phyloP scores from a whole-genome alignment of 2,329 filamentous ascomycete species.

The Exserohilum turcica region DNA sequence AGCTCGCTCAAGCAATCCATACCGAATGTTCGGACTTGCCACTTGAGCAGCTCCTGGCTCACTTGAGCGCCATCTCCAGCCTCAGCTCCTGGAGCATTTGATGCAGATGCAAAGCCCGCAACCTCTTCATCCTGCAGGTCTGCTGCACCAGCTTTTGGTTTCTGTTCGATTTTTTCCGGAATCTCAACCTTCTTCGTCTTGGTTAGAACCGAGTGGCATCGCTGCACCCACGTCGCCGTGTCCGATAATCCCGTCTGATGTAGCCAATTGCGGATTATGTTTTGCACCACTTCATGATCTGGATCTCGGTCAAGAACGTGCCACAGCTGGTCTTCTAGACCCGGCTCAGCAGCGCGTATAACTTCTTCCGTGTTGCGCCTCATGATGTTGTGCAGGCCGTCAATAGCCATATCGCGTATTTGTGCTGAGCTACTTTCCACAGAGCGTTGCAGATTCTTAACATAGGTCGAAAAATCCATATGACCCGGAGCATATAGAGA shows the following conservation, averaged over 20 bases:
- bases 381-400: slow-evolving; percentile 93
- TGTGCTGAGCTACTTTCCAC: slow-evolving; percentile 71
- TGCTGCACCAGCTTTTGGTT: slow-evolving; percentile 60
- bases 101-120: slow-evolving; percentile 86
- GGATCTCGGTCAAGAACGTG: slow-evolving; percentile 80
- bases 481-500: slow-evolving; percentile 89
- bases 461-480: slow-evolving; percentile 82
- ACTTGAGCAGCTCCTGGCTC: slow-evolving; percentile 84
- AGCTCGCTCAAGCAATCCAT: slow-evolving; percentile 88
- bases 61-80: slow-evolving; percentile 46
- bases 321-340: slow-evolving; percentile 92
- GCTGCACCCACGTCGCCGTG: slow-evolving; percentile 82
- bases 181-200: slow-evolving; percentile 78
- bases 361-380: slow-evolving; percentile 87
- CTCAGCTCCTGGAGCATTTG: slow-evolving; percentile 59
- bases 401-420: slow-evolving; percentile 79
- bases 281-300: slow-evolving; percentile 77
- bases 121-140: slow-evolving; percentile 96
- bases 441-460: slow-evolving; percentile 78
- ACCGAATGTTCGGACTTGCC: slow-evolving; percentile 94
- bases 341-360: slow-evolving; percentile 72
- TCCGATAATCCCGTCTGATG: slow-evolving; percentile 83
- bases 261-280: slow-evolving; percentile 91
- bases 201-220: slow-evolving; percentile 85
- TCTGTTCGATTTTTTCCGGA: slow-evolving; percentile 55